Conservation (phyloP, 2,329 filamentous ascomycete species). For the Stagonosporopsis tanaceti region DNA sequence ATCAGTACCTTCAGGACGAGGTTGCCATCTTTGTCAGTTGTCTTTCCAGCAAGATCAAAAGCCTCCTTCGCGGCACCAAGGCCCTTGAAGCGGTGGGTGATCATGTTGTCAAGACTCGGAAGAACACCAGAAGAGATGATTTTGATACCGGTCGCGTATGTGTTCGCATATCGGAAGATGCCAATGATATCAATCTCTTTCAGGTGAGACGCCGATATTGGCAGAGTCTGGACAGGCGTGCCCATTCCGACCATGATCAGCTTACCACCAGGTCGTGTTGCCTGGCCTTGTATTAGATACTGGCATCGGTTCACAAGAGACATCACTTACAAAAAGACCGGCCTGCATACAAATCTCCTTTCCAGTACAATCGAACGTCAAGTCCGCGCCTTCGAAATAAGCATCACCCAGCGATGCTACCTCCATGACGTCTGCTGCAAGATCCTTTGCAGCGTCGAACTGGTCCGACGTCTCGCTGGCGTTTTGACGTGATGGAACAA, state of each 20-base stretch:
- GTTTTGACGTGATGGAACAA: conserved; percentile 38
- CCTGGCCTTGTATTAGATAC: conserved; percentile 35
- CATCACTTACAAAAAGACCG: conserved; percentile 50
- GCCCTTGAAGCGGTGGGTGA: conserved; percentile 60
- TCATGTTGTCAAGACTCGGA: conserved; percentile 59
- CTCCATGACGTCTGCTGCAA: conserved; percentile 47
- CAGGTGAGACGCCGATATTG: conserved; percentile 62
- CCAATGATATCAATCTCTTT: conserved; percentile 65
- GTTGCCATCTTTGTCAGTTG: conserved; percentile 60
- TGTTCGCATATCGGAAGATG: conserved; percentile 65
- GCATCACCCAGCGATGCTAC: conserved; percentile 47
- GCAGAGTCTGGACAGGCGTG: conserved; percentile 62
- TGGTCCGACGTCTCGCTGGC: conserved; percentile 42
- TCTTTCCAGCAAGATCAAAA: conserved; percentile 60
- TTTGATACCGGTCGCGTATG: conserved; percentile 63
- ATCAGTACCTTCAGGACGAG: conserved; percentile 62
- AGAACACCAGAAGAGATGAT: conserved; percentile 60
- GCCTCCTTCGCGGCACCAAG: conserved; percentile 60
- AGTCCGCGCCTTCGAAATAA: conserved; percentile 51
- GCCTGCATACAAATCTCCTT: conserved; percentile 55
- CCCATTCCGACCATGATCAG: conserved; percentile 66
- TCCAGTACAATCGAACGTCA: conserved; percentile 54
- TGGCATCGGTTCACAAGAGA: background rate
- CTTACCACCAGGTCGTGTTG: conserved; percentile 59
- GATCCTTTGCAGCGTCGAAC: conserved; percentile 45